Evolutionary conservation across 179 eudicot genomes (phyloP), one percentile per base, ranked within the genome.

Genomic region (Patellifolia procumbens): DNA sequence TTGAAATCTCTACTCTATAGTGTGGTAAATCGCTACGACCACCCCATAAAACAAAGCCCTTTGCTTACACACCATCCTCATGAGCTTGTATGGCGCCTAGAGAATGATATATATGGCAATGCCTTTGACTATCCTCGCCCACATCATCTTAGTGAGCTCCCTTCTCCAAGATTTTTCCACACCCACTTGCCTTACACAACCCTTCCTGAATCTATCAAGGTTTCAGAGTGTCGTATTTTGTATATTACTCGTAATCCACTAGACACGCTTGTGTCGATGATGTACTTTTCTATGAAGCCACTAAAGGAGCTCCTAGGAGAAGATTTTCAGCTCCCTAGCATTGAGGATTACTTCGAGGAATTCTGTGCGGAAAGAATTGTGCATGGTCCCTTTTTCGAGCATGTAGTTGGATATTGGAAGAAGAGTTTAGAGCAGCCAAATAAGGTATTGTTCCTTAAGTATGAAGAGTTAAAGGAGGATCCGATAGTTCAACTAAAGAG

Each of bases 1-100:
- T 60, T 74, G 16, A 74, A 74, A 60, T 43, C 76, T 0, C 9
- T 74, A 28, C 66, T 76, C 43, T 67, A 24, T 67, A 61, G 65
- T 16, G 48, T 66, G 7, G 79, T 53, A 1, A 76, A 55, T 12
- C 79, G 79, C 10, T 60, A 4, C 42, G 20, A 76, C 17, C 29
- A 55, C 37, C 53, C 72, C 4, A 26, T 8, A 7, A 52, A 34
- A 1, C 73, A 52, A 53, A 66, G 43, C 22, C 73, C 71, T 22
- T 52, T 75, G 52, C 78, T 64, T 49, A 75, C 48, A 0, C 13
- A 75, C 11, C 71, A 75, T 26, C 78, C 78, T 51, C 78, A 65
- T 19, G 78, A 75, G 26, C 63, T 75, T 13, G 51, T 75, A 13
- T 8, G 32, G 4, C 48, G 72, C 28, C 72, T 64, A 24, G 77